Evolutionary conservation across 1,139 yeast species (phyloP), one percentile per base, ranked within the genome.

Genomic region (Suhomyces ambrosiae): DNA sequence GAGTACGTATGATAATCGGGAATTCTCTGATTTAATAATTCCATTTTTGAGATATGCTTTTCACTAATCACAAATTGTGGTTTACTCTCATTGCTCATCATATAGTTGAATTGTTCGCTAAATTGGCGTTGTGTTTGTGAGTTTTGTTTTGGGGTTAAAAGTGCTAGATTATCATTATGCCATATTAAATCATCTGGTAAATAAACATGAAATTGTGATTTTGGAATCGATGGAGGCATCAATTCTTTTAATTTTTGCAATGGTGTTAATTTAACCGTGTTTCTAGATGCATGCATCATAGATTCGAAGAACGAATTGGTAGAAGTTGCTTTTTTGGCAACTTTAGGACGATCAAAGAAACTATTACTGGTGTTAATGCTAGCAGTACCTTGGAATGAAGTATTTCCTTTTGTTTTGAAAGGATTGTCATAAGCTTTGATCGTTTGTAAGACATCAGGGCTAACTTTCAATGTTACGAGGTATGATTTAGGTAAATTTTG

Each of bases 371-470:
- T 15, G 1, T 12, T 15, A 13, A 14, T 13, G 2, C 12, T 17
- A 5, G 16, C 10, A 7, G 27, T 14, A 9, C 33, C 35, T 13
- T 29, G 35, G 15, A 35, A 25, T n/a, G 32, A 26, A 1, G 14
- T 10, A 33, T 47, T 58, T 3, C 65, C 67, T 41, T 53, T 54
- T 0, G 68, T 54, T 35, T 55, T 58, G 14, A 67, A 53, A 1
- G 72, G 70, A 35, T 61, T 65, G 19, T 59, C 62, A 30, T 46
- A 53, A 32, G 44, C 46, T 32, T 62, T 56, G 17, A 65, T 56
- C 24, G 56, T 56, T n/a, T 50, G 47, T 30, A 69, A 52, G 4
- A 49, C 53, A 1, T 36, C 49, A 3, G 65, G 50, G 28, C 53
- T 48, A 3, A 68, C 37, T 33, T 58, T 60, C 10, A 70, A 50